These are phyloP conservation scores for Scutellaria minor DNA, from an alignment of 257 asterid species.

Conservation along the genomic window DNA sequence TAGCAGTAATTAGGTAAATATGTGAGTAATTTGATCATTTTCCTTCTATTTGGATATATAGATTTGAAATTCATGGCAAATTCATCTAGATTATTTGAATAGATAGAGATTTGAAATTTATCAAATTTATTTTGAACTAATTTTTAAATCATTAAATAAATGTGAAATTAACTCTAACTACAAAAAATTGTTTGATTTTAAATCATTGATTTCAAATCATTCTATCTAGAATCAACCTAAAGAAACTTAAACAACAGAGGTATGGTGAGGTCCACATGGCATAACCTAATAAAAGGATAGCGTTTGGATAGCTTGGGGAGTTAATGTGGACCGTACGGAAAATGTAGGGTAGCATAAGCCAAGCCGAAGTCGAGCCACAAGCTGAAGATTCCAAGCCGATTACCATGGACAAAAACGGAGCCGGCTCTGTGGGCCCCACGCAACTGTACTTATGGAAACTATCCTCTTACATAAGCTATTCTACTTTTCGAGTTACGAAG, in stretches of 20 bases:
- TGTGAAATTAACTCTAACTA: too few species aligned
- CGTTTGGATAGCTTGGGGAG: background rate
- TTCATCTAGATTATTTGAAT: too few species aligned
- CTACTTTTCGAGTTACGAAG: rapidly evolving
- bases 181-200: too few species aligned
- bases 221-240: too few species aligned
- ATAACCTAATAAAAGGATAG: slow-evolving; percentile 16
- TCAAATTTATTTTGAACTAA: too few species aligned
- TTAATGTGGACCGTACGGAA: background rate
- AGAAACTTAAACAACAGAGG: background rate
- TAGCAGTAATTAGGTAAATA: too few species aligned
- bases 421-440: slow-evolving; percentile 58
- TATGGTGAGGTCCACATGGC: slow-evolving; percentile 17
- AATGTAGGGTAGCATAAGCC: slow-evolving; percentile 14
- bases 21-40: too few species aligned
- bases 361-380: slow-evolving; percentile 37
- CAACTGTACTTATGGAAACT: background rate
- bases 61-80: too few species aligned
- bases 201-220: too few species aligned
- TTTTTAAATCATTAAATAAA: too few species aligned
- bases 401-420: slow-evolving; percentile 42
- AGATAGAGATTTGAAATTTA: too few species aligned
- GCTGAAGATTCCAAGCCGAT: slow-evolving; percentile 56
- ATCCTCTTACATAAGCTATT: background rate
- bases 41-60: too few species aligned